Base-by-base conservation (phyloP, 2,329 filamentous ascomycete species). In the Calonectria pteridis region DNA sequence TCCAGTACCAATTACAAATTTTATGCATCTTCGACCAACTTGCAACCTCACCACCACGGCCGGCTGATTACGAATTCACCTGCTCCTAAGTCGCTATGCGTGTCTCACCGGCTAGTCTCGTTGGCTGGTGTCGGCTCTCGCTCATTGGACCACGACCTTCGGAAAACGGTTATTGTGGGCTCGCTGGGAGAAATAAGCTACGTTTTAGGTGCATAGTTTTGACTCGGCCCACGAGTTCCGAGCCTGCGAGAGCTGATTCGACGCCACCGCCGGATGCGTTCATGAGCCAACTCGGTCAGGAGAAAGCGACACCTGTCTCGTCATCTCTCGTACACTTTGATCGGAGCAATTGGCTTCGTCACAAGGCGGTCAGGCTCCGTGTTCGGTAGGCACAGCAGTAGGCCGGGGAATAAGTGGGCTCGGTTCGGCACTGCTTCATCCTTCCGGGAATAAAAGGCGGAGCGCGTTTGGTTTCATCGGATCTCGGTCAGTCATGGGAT, bases 221-320 rank as follows among this genome's bases (percentile, higher is more conserved):
- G 33, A 40, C 33, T 28, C 55, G 55, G 55, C 33, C 33, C 33
- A 62, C 23, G 33, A 43, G 31, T 40, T 35, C 55, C 35, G n/a
- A 18, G 23, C 7, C 55, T 23, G 33, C 43, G n/a, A 3, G 35
- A 62, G 55, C 23, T 62, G 55, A 62, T 62, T 62, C 55, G 55
- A 35, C 55, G 55, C 55, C 55, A 62, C 55, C 7, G 23, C 55
- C 55, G 55, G 23, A 62, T 62, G 55, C 55, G 55, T 62, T 62
- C 55, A 14, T 40, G 55, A 18, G n/a, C 33, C 28, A 28, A 2
- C 14, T 40, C 37, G 35, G 33, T 40, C 55, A 62, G 26, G 55
- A 26, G 55, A 40, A 18, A 3, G 23, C 7, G n/a, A 62, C n/a
- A 59, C 35, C n/a, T 59, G 55, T 40, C 33, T 16, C 10, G 26